Base-by-base conservation (phyloP, 768 basidiomycete genomes). In the Leccinum barrowsii region DNA sequence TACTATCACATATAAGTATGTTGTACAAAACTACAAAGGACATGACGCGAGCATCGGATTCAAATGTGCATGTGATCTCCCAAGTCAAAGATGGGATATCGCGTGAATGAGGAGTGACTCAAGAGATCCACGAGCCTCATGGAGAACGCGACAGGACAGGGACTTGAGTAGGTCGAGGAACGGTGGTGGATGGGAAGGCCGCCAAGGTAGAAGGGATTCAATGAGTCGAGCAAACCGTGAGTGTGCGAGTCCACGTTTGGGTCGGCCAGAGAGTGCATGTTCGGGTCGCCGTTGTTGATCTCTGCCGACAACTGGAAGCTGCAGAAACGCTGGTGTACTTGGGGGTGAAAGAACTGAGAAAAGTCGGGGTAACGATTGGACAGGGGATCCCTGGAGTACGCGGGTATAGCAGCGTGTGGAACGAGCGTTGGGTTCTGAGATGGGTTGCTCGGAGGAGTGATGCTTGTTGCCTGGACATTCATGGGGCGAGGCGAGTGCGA, bases 331-430 rank as follows among this genome's bases (percentile, higher is more conserved):
- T 62, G 55, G 42, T 60, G 40, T 19, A 51, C 65, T 17, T 17
- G 40, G 1, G 71, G 63, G 17, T 37, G 63, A 57, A 72, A 72
- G 54, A 72, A 72, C 19, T 67, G 67, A 50, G 71, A 73, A 44
- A 72, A 72, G 58, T 72, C 70, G 28, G 71, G 72, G 55, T 72
- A 74, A 42, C 71, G 67, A 49, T 70, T 63, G 57, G 37, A 63
- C 11, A 72, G 69, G 5, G 71, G 69, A 57, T 72, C 67, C 54
- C 73, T 72, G 24, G 73, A 69, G 62, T 72, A 72, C 3, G 63
- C 50, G 17, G 63, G 53, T 28, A 46, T 42, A 35, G 55, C 34
- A n/a, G 58, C 19, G 21, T 32, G 54, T 10, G 49, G n/a, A 30
- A 21, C 32, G 28, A 24, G 21, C 22, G 59, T 17, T 22, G 28